Conservation (phyloP, 2,329 filamentous ascomycete genomes). For the Cylindrodendrum hubeiense region DNA sequence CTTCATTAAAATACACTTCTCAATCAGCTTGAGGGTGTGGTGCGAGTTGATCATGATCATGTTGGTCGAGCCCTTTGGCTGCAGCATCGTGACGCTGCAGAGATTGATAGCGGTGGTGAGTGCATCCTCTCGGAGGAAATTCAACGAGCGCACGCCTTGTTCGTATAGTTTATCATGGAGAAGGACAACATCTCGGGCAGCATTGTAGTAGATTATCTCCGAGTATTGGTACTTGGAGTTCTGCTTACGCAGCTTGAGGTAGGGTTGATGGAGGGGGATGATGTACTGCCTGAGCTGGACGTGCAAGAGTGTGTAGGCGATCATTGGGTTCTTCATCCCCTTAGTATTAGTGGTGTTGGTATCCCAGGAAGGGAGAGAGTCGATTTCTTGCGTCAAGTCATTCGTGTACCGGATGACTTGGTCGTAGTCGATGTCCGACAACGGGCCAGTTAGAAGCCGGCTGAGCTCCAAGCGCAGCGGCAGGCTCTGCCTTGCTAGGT, state of each 20-base stretch:
- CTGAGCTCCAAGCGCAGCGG: conserved; percentile 69
- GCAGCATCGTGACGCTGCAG: conserved; percentile 71
- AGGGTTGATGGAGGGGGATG: conserved; percentile 71
- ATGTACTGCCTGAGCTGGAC: conserved; percentile 73
- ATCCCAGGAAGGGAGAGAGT: conserved; percentile 69
- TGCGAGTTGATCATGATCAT: conserved; percentile 73
- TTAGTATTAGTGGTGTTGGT: conserved; percentile 52
- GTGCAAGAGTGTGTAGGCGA: conserved; percentile 71
- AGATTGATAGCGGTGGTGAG: conserved; percentile 72
- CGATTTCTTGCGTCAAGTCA: conserved; percentile 71
- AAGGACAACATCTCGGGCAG: conserved; percentile 71
- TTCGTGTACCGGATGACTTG: conserved; percentile 72
- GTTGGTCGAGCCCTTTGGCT: conserved; percentile 69
- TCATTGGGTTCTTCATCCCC: conserved; percentile 65
- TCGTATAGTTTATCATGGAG: conserved; percentile 71
- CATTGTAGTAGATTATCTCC: conserved; percentile 73
- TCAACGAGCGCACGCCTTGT: conserved; percentile 69
- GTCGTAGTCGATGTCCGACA: conserved; percentile 70
- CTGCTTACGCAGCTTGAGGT: conserved; percentile 68
- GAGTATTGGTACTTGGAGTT: conserved; percentile 74
- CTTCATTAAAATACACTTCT: conserved; percentile 71
- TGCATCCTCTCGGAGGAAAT: conserved; percentile 71
- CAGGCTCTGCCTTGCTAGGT: conserved; percentile 68
- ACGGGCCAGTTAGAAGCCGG: conserved; percentile 66
- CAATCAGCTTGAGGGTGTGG: conserved; percentile 71